Percentiles rank a stretch among this genome's conserved stretches.
These are phyloP conservation scores for Metschnikowia lochheadii DNA, from an alignment of 805 yeast genomes.

Conservation along the genomic window DNA sequence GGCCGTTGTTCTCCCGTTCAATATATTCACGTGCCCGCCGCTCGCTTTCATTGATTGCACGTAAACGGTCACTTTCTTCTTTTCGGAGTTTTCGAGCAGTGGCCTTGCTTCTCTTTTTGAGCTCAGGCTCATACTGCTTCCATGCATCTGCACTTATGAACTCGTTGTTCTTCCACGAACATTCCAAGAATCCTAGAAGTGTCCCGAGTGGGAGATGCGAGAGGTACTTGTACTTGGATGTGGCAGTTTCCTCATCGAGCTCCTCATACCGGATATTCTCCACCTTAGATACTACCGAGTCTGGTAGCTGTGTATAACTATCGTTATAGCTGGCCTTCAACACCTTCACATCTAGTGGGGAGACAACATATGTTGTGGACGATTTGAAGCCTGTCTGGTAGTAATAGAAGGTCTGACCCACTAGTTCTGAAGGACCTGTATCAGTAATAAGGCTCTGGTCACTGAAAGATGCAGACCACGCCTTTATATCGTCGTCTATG, in stretches of 20 bases:
- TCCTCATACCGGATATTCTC: conserved; percentile 70
- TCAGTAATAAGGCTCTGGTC: conserved; percentile 23
- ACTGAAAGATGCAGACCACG: conserved; percentile 30
- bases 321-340: conserved; percentile 56
- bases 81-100: conserved; percentile 45
- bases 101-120: conserved; percentile 52
- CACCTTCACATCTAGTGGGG: conserved; percentile 77
- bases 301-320: conserved; percentile 64
- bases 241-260: conserved; percentile 54
- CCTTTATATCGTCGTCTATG: conserved; percentile 45
- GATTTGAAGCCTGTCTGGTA: conserved; percentile 77
- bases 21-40: conserved; percentile 55
- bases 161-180: conserved; percentile 63
- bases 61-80: conserved; percentile 58
- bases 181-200: conserved; percentile 75
- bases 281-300: conserved; percentile 53
- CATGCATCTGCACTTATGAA: conserved; percentile 30
- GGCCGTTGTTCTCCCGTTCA: conserved; percentile 52
- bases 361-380: conserved; percentile 56
- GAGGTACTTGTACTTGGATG: conserved; percentile 65
- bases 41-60: conserved; percentile 58
- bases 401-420: conserved; percentile 46
- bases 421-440: conserved; percentile 19
- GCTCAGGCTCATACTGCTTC: conserved; percentile 49
- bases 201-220: conserved; percentile 84